These are phyloP conservation scores for Halenospora varia DNA, from an alignment of 495 filamentous ascomycete species.

Conservation along the genomic window DNA sequence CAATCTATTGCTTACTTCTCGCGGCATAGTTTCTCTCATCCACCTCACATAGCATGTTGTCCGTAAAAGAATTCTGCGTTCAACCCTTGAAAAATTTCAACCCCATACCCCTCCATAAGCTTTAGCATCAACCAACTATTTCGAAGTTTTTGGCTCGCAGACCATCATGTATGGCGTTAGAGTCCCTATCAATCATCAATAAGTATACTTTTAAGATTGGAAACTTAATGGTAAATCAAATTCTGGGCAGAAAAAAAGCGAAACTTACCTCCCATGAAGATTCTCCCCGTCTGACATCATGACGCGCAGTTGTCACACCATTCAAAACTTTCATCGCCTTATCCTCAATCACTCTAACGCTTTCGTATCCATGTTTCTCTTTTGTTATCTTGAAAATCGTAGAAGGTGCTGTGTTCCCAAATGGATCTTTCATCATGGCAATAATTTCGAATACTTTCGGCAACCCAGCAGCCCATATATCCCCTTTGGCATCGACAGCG, in stretches of 20 bases:
- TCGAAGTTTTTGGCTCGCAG: background rate
- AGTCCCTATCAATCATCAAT: background rate
- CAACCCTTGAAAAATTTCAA: no score
- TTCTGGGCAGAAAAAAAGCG: background rate
- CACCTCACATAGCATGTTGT: no score
- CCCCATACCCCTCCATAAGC: no score
- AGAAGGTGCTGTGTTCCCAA: background rate
- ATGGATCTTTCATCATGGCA: background rate
- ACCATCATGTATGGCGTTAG: background rate
- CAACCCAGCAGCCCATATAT: conserved; percentile 28
- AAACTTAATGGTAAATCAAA: background rate
- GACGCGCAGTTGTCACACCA: background rate
- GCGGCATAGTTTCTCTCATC: no score
- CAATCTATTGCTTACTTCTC: no score
- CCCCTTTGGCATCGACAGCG: conserved; percentile 30
- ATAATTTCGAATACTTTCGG: conserved; percentile 18
- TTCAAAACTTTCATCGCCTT: background rate
- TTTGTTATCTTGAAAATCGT: background rate
- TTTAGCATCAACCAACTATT: no score
- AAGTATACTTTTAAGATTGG: background rate
- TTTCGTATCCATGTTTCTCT: background rate
- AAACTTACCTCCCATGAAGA: background rate
- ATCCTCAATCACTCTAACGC: background rate
- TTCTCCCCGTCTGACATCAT: background rate
- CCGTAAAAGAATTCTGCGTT: no score